Evolutionary conservation across 352 stramenopile genomes (phyloP), one percentile per base, ranked within the genome.

Genomic region (Detonula confervacea): DNA sequence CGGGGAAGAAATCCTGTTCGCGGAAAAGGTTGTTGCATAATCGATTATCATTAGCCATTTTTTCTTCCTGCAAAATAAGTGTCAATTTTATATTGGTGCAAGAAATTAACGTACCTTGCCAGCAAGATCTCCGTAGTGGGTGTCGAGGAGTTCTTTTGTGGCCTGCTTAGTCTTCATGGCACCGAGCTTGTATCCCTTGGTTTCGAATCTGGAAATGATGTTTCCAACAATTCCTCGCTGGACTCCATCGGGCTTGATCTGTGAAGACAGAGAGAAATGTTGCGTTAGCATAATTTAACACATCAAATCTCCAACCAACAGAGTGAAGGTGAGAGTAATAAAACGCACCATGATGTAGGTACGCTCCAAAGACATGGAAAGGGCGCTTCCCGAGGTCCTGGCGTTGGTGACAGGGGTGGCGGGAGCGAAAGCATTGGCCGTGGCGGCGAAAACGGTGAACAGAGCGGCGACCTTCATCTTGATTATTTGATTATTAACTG

Each of bases 131-230:
- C 63, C 65, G 77, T 94, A 94, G 62, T 94, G 89, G 54, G 77
- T 39, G 27, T 94, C 83, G 8, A 94, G 74, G 35, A 92, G 73
- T 57, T 93, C 89, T 24, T 79, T 72, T 6, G 77, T 83, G 18
- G 89, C 83, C 73, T 82, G 52, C 42, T 82, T 86, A 51, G 98
- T 94, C 93, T 99, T 98, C 88, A 98, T 89, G 61, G 93, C 97
- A 33, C 93, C 89, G 33, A 99, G 92, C 88, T 98, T 98, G 91
- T 97, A 98, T 81, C 97, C 96, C 91, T 98, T 98, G 55, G 91
- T 91, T 89, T 98, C 96, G 81, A 99, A 99, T 83, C 97, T 93
- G 67, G 89, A 94, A 85, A 99, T 97, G 81, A 99, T 98, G 83
- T 98, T 96, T 72, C 96, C 96, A 55, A 98, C 95, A 56, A 98